Evolutionary conservation across 164 flowering plant species (phyloP), one percentile per base, ranked within the genome.

Genomic region (Pachysandra terminalis): DNA sequence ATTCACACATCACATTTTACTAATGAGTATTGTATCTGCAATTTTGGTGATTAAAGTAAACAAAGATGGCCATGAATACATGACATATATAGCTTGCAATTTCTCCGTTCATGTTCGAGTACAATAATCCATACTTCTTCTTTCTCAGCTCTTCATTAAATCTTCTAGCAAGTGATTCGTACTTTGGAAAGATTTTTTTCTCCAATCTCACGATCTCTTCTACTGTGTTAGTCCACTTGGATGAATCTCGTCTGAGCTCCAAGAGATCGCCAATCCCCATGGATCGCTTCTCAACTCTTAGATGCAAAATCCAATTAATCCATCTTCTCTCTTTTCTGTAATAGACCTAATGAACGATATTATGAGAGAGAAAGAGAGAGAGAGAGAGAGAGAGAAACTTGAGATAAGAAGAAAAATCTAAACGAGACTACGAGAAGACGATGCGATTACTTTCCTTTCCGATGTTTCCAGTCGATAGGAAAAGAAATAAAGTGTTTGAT

Each of bases 101-200:
- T 73, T 88, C 85, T 8, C 87, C 96, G 16, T 83, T 69, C 7
- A 71, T 35, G 27, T 69, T 63, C 19, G 75, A 40, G 71, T 82
- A 93, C n/a, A 91, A 78, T 74, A 93, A 76, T 2, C 97, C 94
- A 54, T 74, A 49, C 71, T 93, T 93, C 79, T 73, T 87, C 83
- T 86, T 90, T 27, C 66, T 78, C 58, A 90, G 81, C 59, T 90
- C 98, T n/a, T 82, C 82, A n/a, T 89, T 74, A 62, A 93, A 91
- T 8, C 74, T 79, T 27, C 73, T 77, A 2, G 98, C 82, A 5
- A 90, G 89, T 0, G 98, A 93, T 69, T 93, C 98, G 74, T 93
- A 97, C 62, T 93, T 93, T 1, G 98, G 98, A 78, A 93, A n/a
- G n/a, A 80, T 70, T 71, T 81, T 90, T 63, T 74, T 88, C 84